Conservation (phyloP, 179 eudicot genomes). For the Heliamphora pulchella region DNA sequence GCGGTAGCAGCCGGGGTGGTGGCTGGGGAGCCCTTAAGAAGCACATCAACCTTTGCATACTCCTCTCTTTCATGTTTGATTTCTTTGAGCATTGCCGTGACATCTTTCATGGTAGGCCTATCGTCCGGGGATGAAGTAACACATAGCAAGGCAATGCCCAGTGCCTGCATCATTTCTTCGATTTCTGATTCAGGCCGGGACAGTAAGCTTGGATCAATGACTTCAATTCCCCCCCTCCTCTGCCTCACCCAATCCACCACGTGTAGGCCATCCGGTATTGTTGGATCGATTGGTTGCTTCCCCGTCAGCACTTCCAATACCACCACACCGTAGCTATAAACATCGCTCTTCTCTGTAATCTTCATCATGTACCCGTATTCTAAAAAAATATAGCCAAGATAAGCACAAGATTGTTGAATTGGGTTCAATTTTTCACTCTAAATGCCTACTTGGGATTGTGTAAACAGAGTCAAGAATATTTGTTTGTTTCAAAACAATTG, state of each 20-base stretch:
- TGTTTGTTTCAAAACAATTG: neutral
- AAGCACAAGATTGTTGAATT: constrained; percentile 5
- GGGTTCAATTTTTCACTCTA: neutral
- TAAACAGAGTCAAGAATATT: neutral
- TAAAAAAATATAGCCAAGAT: constrained; percentile 14
- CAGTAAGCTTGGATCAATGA: constrained; percentile 40
- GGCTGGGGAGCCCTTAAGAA: constrained; percentile 31
- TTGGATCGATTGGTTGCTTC: constrained; percentile 66
- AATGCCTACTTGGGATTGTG: no score
- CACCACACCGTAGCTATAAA: constrained; percentile 61
- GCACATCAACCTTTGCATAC: constrained; percentile 31
- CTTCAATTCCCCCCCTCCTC: constrained; percentile 35
- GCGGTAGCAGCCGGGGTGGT: neutral
- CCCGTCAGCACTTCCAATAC: constrained; percentile 56
- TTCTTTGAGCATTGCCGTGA: constrained; percentile 61
- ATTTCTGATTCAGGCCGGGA: constrained; percentile 45
- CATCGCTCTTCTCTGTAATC: constrained; percentile 63
- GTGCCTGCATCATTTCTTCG: constrained; percentile 54
- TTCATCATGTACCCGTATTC: constrained; percentile 63
- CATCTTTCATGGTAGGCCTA: constrained; percentile 63
- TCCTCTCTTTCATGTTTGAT: constrained; percentile 47
- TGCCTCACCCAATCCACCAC: constrained; percentile 60
- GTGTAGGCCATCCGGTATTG: constrained; percentile 56
- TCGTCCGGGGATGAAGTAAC: constrained; percentile 52
- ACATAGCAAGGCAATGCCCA: constrained; percentile 53